Evolutionary conservation across 257 asterid species (phyloP), one percentile per base, ranked within the genome.

Genomic region (Primulina huaijiensis): DNA sequence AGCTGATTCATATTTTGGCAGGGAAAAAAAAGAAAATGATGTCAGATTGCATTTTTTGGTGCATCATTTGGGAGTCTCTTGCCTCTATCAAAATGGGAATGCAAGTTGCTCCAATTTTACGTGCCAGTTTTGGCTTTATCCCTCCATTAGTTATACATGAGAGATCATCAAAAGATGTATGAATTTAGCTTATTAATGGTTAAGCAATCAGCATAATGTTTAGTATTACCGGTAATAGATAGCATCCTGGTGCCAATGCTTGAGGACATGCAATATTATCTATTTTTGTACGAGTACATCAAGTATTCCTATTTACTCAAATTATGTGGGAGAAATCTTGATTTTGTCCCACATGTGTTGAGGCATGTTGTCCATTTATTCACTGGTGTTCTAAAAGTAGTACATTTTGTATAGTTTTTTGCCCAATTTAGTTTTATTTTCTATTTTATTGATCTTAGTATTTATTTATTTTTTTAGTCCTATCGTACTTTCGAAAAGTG

Each of bases 1-100:
- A 7, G 34, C 53, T 52, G 0, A 16, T n/a, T 55, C 53, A 35
- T n/a, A 70, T 50, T 31, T 50, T 50, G 56, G 56, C 96, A 92
- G 97, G 96, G 88, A 23, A 87, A 84, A 82, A 87, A 82, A 79
- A 84, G 86, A 84, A 87, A 84, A 74, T 89, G 89, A 89, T n/a
- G 74, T 1, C 23, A 11, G 16, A 11, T 50, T 4, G 17, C 1
- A 60, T 40, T 5, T 68, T 25, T 57, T 63, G 5, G 59, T 57
- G 55, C 56, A 43, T 43, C 20, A 19, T 50, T 55, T 27, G 71
- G 6, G 14, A 29, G 50, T 56, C 2, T 65, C 40, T 62, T 29
- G 31, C 30, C 40, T 34, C 4, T 1, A 43, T 43, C 53, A 12
- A 43, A 43, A 43, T 12, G 53, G 53, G n/a, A 43, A 11, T 43